A percentile compares a stretch with the other conserved stretches of the same genome.
Evolutionary conservation across 768 basidiomycete genomes (phyloP).

Genomic region (Chalciporus sphaerocephalus): DNA sequence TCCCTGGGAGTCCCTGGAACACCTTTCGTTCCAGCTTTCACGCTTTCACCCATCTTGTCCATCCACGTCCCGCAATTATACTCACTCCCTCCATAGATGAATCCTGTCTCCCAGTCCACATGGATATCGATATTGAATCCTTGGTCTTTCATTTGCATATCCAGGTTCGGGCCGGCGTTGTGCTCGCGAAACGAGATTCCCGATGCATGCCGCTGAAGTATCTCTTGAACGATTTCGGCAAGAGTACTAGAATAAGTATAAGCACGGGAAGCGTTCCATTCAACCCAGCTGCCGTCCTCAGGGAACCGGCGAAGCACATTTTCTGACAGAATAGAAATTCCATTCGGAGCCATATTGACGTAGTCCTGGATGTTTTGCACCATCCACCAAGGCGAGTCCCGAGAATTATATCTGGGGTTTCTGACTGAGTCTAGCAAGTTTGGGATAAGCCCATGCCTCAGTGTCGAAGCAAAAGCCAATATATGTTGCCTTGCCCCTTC

Average conservation of each 20-base stretch:
- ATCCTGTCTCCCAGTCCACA: constrained; percentile 95
- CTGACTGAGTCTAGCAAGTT: constrained; percentile 89
- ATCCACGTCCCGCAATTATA: constrained; percentile 94
- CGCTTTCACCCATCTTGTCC: constrained; percentile 98
- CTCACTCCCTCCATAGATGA: constrained; percentile 82
- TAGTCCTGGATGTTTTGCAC: constrained; percentile 98
- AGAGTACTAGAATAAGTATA: constrained; percentile 79
- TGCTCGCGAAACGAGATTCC: constrained; percentile 95
- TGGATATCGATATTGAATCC: constrained; percentile 92
- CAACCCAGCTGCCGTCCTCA: constrained; percentile 86
- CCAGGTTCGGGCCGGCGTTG: constrained; percentile 95
- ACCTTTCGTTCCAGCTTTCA: constrained; percentile 89
- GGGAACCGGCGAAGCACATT: constrained; percentile 92
- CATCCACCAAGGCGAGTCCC: constrained; percentile 99
- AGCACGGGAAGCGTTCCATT: constrained; percentile 82
- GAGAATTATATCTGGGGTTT: constrained; percentile 87
- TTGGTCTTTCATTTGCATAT: constrained; percentile 90
- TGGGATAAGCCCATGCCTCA: constrained; percentile 95
- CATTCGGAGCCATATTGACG: constrained; percentile 76
- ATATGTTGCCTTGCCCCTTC: constrained; percentile 86
- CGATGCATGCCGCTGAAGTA: constrained; percentile 86
- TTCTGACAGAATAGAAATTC: constrained; percentile 73
- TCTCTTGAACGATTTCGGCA: constrained; percentile 95
- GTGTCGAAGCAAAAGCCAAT: constrained; percentile 83
- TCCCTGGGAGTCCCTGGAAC: constrained; percentile 94